phyloP scores from a whole-genome alignment of 148 eudicot genomes.

The Camellia lanceoleosa region DNA sequence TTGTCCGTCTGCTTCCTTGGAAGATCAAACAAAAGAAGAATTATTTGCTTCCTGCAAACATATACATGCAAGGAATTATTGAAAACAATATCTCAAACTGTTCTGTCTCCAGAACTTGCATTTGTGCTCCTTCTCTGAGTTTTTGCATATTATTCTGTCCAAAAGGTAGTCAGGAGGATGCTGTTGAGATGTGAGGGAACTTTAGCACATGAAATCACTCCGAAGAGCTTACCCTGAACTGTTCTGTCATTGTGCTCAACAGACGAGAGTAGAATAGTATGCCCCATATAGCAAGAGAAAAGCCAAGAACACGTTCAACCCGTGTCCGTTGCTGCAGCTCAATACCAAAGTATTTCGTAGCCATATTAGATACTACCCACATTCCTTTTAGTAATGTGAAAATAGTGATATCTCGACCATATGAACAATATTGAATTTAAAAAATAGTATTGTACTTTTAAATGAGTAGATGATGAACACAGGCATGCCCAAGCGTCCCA shows the following conservation, averaged over 20 bases:
- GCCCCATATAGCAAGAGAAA: slow-evolving; percentile 96
- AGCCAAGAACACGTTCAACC: slow-evolving; percentile 87
- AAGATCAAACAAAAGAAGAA: slow-evolving; percentile 85
- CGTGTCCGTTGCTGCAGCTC: slow-evolving; percentile 74
- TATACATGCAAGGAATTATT: slow-evolving; percentile 2
- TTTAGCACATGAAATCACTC: slow-evolving; percentile 12
- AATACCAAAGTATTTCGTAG: not conserved
- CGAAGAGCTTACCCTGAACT: slow-evolving; percentile 73
- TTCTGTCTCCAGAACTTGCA: slow-evolving; percentile 90
- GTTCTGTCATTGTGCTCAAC: slow-evolving; percentile 97
- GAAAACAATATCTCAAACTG: slow-evolving; percentile 19
- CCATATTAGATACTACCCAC: not conserved
- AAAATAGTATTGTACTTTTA: slow-evolving; percentile 53
- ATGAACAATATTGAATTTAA: slow-evolving; percentile 15
- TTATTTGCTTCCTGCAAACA: slow-evolving; percentile 72
- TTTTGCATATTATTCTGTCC: slow-evolving; percentile 85
- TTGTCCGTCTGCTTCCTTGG: slow-evolving; percentile 86
- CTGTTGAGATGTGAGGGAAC: slow-evolving; percentile 19
- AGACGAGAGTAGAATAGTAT: slow-evolving; percentile 93
- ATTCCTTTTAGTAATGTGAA: slow-evolving; percentile 7
- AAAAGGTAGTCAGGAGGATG: slow-evolving; percentile 27
- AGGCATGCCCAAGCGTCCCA: slow-evolving; percentile 99
- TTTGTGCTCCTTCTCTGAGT: slow-evolving; percentile 92
- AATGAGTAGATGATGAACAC: slow-evolving; percentile 77
- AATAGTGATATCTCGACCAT: slow-evolving; percentile 3